Conservation (phyloP, 805 yeast genomes). For the Zygotorulaspora sp. region DNA sequence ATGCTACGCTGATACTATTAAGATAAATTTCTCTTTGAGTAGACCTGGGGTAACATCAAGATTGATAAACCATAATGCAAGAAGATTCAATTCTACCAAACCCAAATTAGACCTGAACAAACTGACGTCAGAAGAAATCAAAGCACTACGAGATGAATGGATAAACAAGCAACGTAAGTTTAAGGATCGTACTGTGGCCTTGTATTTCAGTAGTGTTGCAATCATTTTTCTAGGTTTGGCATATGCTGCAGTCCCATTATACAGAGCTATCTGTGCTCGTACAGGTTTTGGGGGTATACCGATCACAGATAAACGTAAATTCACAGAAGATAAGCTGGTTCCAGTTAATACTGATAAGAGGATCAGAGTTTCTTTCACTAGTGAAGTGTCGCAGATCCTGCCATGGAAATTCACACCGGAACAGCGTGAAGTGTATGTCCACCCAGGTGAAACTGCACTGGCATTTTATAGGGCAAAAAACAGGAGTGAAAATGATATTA, state of each 20-base stretch:
- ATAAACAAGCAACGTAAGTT: slow-evolving; percentile 25
- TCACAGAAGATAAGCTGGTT: slow-evolving; percentile 79
- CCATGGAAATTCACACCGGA: slow-evolving; percentile 97
- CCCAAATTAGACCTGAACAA: slow-evolving; percentile 11
- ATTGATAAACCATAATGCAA: background rate
- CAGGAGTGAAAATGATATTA: slow-evolving; percentile 77
- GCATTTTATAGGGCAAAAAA: slow-evolving; percentile 94
- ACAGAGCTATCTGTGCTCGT: slow-evolving; percentile 85
- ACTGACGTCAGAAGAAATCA: slow-evolving; percentile 27
- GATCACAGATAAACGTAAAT: slow-evolving; percentile 72
- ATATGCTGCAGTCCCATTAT: slow-evolving; percentile 89
- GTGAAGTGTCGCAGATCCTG: slow-evolving; percentile 82
- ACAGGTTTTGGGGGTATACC: slow-evolving; percentile 98
- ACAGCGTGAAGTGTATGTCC: slow-evolving; percentile 85
- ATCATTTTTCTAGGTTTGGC: slow-evolving; percentile 70
- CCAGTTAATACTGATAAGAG: slow-evolving; percentile 85
- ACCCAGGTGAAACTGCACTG: slow-evolving; percentile 96
- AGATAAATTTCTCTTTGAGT: background rate
- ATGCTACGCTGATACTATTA: background rate
- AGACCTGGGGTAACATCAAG: background rate
- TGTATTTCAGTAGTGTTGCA: slow-evolving; percentile 65
- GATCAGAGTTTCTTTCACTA: slow-evolving; percentile 79
- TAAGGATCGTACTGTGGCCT: slow-evolving; percentile 52
- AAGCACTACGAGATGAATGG: slow-evolving; percentile 20
- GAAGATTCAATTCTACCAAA: background rate